Evolutionary conservation across 441 rosid genomes (phyloP).

Genomic region (Pelargonium citronellum): DNA sequence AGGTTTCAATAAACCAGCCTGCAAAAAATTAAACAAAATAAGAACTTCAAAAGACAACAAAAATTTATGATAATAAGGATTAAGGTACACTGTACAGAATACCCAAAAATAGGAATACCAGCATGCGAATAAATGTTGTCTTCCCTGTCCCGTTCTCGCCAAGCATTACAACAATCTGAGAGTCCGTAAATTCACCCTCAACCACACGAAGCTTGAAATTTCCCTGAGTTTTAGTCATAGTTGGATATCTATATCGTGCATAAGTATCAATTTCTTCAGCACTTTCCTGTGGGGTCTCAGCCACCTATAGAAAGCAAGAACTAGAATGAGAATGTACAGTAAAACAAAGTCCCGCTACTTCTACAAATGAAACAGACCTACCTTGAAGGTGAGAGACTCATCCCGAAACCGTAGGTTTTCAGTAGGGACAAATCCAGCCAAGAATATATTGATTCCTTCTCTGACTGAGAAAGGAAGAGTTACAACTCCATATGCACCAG

Average conservation of each 20-base stretch:
- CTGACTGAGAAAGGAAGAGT: constrained; percentile 96
- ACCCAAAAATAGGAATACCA: constrained; percentile 42
- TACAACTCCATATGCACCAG: constrained; percentile 96
- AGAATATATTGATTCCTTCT: constrained; percentile 91
- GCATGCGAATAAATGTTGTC: constrained; percentile 93
- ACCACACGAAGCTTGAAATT: constrained; percentile 62
- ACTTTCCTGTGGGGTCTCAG: constrained; percentile 91
- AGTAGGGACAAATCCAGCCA: constrained; percentile 94
- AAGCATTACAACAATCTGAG: constrained; percentile 90
- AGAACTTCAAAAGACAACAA: constrained; percentile 9
- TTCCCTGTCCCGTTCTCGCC: constrained; percentile 99
- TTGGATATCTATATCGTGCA: constrained; percentile 82
- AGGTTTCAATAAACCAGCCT: constrained; percentile 88
- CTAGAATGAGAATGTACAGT: constrained; percentile 3
- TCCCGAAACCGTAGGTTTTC: constrained; percentile 88
- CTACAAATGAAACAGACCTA: constrained; percentile 16
- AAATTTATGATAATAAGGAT: constrained; percentile 3
- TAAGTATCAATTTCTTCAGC: constrained; percentile 85
- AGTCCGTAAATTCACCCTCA: constrained; percentile 98
- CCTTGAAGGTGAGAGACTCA: constrained; percentile 90
- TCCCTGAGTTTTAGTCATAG: constrained; percentile 83
- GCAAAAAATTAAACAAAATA: constrained; percentile 22
- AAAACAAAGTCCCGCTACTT: not conserved
- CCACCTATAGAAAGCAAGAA: constrained; percentile 49
- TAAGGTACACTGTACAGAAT: constrained; percentile 10